Evolutionary conservation across 2,329 filamentous ascomycete genomes (phyloP).

Genomic region (Colletotrichum tamarilloi): DNA sequence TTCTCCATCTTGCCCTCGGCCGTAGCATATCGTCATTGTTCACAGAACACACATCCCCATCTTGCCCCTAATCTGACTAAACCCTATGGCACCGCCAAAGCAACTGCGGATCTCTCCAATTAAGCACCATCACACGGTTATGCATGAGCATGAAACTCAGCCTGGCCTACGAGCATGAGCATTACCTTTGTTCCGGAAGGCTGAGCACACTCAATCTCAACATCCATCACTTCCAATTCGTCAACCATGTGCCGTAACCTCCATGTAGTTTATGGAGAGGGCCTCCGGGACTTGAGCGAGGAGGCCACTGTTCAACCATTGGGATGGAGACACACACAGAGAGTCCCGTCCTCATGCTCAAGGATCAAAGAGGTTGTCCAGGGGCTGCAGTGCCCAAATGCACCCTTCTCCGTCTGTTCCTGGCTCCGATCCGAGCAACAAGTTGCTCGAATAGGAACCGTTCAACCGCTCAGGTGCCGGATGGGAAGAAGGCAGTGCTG

Average conservation of each 20-base stretch:
- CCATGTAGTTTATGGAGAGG: not conserved
- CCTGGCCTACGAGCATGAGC: not conserved
- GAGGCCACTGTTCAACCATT: not conserved
- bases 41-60: not conserved
- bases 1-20: not conserved
- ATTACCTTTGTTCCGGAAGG: slow-evolving; percentile 10
- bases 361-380: not conserved
- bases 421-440: slow-evolving; percentile 24
- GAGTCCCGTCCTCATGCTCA: slow-evolving; percentile 12
- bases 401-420: slow-evolving; percentile 13
- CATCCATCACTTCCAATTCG: slow-evolving; percentile 21
- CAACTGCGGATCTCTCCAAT: not conserved
- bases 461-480: slow-evolving; percentile 20
- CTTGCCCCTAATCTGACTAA: not conserved
- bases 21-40: slow-evolving; percentile 19
- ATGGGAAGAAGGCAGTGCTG: slow-evolving; percentile 23
- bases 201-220: slow-evolving; percentile 25
- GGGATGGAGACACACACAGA: not conserved
- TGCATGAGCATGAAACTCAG: slow-evolving; percentile 2
- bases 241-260: not conserved
- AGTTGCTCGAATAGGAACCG: slow-evolving; percentile 8
- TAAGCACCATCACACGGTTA: not conserved
- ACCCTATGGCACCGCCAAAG: slow-evolving; percentile 1
- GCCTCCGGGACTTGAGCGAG: slow-evolving; percentile 16
- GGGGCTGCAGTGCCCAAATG: not conserved